Base-by-base conservation (phyloP, 306 rosid species). In the Geum urbanum region DNA sequence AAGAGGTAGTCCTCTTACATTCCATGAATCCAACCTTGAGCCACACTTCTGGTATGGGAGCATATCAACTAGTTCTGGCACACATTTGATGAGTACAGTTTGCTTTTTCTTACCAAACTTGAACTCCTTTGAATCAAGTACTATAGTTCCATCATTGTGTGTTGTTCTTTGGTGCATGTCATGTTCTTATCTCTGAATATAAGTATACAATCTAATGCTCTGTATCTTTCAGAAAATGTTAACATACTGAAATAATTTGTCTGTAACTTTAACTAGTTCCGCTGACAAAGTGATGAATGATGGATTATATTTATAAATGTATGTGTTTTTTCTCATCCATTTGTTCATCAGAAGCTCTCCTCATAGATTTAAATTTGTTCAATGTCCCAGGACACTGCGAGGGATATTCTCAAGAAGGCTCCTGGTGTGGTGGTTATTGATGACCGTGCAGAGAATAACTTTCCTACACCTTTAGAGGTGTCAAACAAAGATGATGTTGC, bases 391-490 rank as follows among this genome's bases (percentile, higher is more conserved):
- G 86, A 88, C 57, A 81, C 89, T 0, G 96, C 97, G 60, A 91
- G 88, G 78, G 84, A 86, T 43, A 91, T 94, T 72, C 84, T 94
- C 78, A 91, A 77, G 83, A 87, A 78, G 13, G 89, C 99, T 63
- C 89, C 96, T 1, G 99, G 99, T 11, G 78, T 94, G 48, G 96
- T 91, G 81, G 86, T 94, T 69, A 87, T 94, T 51, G 99, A 94
- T 70, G 91, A 91, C 58, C 83, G 97, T 13, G 77, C 81, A 71
- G 70, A 96, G 5, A 94, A 94, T 81, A 80, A 73, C 69, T 94
- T 94, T 76, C 99, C 99, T 35, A 94, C 99, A 14, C 99, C 99
- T 6, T 74, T 91, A 77, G 91, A 89, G 77, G 99, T 94, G 63
- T 94, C 99, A 39, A 94, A 89, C 77, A 91, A 91, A 75, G 99